Evolutionary conservation across 2,329 filamentous ascomycete genomes (phyloP).

Genomic region (Sphaerulina vaccinii): DNA sequence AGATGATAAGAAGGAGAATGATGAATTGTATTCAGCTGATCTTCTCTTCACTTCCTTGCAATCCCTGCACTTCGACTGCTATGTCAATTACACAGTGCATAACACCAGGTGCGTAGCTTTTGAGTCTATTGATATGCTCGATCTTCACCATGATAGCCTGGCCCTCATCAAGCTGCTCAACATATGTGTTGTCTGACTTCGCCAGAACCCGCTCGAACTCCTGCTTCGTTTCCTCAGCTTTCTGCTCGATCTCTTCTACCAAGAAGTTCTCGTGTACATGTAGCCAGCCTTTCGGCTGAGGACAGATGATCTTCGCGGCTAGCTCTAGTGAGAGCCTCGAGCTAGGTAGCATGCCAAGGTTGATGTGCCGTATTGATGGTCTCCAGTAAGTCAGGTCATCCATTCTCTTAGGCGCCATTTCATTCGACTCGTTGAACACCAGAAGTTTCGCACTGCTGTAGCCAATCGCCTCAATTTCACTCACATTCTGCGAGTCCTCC

Average conservation of each 20-base stretch:
- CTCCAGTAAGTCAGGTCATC: not conserved
- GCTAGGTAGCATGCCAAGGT: slow-evolving; percentile 57
- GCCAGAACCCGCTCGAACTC: slow-evolving; percentile 30
- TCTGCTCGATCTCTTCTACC: slow-evolving; percentile 45
- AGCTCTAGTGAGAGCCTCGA: slow-evolving; percentile 51
- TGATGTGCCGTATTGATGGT: slow-evolving; percentile 55
- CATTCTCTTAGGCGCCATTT: slow-evolving; percentile 35
- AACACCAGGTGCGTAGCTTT: slow-evolving; percentile 62
- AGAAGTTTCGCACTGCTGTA: slow-evolving; percentile 32
- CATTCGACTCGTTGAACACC: slow-evolving; percentile 45
- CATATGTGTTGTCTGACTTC: slow-evolving; percentile 9
- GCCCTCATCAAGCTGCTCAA: slow-evolving; percentile 8
- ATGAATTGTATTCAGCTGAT: no score
- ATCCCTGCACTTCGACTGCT: slow-evolving; percentile 5
- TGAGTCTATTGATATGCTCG: slow-evolving; percentile 53
- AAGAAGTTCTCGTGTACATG: slow-evolving; percentile 63
- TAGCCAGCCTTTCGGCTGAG: slow-evolving; percentile 52
- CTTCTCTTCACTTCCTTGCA: not conserved
- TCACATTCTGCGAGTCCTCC: slow-evolving; percentile 1
- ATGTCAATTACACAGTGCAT: slow-evolving; percentile 63
- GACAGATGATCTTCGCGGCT: slow-evolving; percentile 51
- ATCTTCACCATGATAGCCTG: slow-evolving; percentile 24
- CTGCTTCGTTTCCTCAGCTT: slow-evolving; percentile 43
- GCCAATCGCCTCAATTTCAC: slow-evolving; percentile 13
- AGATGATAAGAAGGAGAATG: no score